Evolutionary conservation across 352 stramenopile genomes (phyloP).

Genomic region (Globisporangium sylvaticum): DNA sequence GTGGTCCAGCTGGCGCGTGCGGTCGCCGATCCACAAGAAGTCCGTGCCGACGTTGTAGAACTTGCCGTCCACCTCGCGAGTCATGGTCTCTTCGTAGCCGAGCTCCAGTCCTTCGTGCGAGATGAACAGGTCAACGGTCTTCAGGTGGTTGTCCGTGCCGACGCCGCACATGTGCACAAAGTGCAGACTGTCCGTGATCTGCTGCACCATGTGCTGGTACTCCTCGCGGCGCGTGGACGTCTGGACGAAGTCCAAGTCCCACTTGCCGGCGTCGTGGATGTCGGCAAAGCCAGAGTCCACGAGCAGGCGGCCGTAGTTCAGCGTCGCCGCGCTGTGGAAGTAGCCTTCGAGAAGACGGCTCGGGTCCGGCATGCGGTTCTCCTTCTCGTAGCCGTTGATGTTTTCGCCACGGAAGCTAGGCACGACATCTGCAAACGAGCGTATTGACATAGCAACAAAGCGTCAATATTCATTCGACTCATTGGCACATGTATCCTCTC

Average conservation of each 20-base stretch:
- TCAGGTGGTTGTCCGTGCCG: conserved; percentile 88
- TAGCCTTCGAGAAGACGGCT: conserved; percentile 95
- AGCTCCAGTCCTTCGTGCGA: conserved; percentile 98
- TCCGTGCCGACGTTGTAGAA: conserved; percentile 98
- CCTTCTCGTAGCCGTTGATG: conserved; percentile 94
- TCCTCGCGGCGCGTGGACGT: conserved; percentile 91
- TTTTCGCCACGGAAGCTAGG: conserved; percentile 98
- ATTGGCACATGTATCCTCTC: too few relatives aligned
- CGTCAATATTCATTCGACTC: background rate
- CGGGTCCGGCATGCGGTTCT: conserved; percentile 92
- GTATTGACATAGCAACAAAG: background rate
- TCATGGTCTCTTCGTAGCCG: conserved; percentile 98
- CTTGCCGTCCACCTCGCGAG: conserved; percentile 90
- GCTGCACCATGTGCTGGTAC: conserved; percentile 94
- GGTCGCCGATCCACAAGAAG: conserved; percentile 98
- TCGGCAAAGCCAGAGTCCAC: conserved; percentile 95
- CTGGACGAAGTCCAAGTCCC: conserved; percentile 98
- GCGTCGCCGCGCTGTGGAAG: conserved; percentile 95
- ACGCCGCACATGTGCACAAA: conserved; percentile 96
- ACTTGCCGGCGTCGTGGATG: conserved; percentile 95
- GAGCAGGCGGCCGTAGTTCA: conserved; percentile 97
- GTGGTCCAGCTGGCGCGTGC: conserved; percentile 96
- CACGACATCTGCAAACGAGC: conserved; percentile 69
- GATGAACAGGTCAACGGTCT: conserved; percentile 96
- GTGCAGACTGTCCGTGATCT: conserved; percentile 96